phyloP scores from a whole-genome alignment of 495 filamentous ascomycete genomes.

The Penicillium crystallinum region DNA sequence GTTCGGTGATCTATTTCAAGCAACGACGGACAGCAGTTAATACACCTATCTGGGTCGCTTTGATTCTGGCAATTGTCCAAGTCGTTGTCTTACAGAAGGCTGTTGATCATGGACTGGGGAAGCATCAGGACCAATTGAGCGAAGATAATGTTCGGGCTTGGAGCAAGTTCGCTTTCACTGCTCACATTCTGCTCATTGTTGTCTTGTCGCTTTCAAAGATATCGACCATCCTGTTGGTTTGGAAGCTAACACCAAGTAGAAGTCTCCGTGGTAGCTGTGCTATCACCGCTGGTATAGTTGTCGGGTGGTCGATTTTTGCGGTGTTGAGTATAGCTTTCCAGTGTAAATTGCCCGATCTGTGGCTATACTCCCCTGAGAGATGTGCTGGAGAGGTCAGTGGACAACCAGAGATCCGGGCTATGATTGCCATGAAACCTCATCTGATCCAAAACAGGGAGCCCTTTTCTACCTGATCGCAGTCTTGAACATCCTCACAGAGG shows the following conservation, averaged over 20 bases:
- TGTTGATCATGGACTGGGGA: conserved; percentile 25
- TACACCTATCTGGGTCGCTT: conserved; percentile 29
- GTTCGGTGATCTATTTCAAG: conserved; percentile 26
- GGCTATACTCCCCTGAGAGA: conserved; percentile 22
- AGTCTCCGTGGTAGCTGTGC: conserved; percentile 12
- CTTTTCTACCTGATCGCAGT: conserved; percentile 20
- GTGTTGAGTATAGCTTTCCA: conserved; percentile 23
- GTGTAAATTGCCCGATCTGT: conserved; percentile 19
- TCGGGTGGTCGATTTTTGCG: conserved; percentile 19
- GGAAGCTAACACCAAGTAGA: conserved; percentile 22
- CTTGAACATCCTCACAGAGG: conserved; percentile 23
- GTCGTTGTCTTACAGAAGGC: conserved; percentile 23
- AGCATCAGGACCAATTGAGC: conserved; percentile 14
- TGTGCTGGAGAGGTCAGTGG: conserved; percentile 17
- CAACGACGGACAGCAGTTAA: conserved; percentile 22
- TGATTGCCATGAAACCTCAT: neutral
- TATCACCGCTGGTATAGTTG: conserved; percentile 9
- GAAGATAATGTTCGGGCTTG: conserved; percentile 11
- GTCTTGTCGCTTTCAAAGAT: conserved; percentile 23
- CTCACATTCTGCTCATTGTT: conserved; percentile 22
- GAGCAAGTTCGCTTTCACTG: conserved; percentile 24
- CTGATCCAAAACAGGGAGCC: conserved; percentile 5
- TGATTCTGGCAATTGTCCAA: conserved; percentile 19
- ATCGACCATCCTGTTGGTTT: conserved; percentile 24
- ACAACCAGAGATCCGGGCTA: neutral